A percentile compares a stretch with the other conserved stretches of the same genome.
Conservation (phyloP, 495 filamentous ascomycete species). For the Bryoglossum gracile region DNA sequence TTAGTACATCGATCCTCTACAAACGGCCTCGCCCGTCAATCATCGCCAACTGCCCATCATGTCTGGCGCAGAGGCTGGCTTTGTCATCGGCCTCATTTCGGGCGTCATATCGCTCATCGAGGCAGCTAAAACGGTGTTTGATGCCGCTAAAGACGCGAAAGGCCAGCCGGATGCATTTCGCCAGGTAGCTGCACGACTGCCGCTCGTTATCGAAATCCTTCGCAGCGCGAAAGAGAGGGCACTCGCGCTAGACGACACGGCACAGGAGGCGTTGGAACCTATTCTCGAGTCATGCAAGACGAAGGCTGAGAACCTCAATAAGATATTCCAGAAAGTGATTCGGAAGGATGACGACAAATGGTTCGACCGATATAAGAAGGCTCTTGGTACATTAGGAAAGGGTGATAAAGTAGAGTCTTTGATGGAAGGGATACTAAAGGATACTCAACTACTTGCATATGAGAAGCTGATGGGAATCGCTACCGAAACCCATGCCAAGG, state of each 20-base stretch:
- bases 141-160: slow-evolving; percentile 21
- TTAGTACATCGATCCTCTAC: too few species aligned
- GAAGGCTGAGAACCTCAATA: slow-evolving; percentile 22
- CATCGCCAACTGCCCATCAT: slow-evolving; percentile 13
- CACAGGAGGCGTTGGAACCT: slow-evolving; percentile 13
- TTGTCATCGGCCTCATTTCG: slow-evolving; percentile 23
- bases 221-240: slow-evolving; percentile 10
- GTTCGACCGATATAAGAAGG: slow-evolving; percentile 21
- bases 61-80: slow-evolving; percentile 23
- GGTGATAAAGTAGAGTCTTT: slow-evolving; percentile 24
- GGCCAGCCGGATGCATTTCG: slow-evolving; percentile 27
- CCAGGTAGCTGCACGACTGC: slow-evolving; percentile 24
- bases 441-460: slow-evolving; percentile 23
- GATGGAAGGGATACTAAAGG: slow-evolving; percentile 27
- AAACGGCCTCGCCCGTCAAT: background rate
- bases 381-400: slow-evolving; percentile 23
- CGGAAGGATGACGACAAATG: slow-evolving; percentile 18
- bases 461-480: slow-evolving; percentile 15
- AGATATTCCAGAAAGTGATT: slow-evolving; percentile 24
- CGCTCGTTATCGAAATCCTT: slow-evolving; percentile 23
- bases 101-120: slow-evolving; percentile 26
- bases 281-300: slow-evolving; percentile 22
- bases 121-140: slow-evolving; percentile 22
- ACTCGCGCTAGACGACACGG: slow-evolving; percentile 10
- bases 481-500: slow-evolving; percentile 14